Percentiles rank a stretch among this genome's conserved stretches.
phyloP scores from a whole-genome alignment of 805 yeast genomes.

The Huiozyma sinensis region DNA sequence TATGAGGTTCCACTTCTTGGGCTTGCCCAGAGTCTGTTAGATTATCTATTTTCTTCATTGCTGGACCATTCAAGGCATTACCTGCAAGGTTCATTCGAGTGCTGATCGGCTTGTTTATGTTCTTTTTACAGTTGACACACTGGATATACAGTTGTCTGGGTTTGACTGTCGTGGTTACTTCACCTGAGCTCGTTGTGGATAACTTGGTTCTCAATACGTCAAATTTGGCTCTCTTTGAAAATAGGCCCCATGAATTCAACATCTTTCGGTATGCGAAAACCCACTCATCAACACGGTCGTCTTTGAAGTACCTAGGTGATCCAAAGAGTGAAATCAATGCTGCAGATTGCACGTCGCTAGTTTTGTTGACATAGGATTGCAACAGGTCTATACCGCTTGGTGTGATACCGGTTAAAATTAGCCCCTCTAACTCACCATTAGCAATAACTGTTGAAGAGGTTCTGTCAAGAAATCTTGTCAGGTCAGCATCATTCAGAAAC shows the following conservation, averaged over 20 bases:
- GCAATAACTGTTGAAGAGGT: constrained; percentile 60
- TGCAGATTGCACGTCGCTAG: constrained; percentile 88
- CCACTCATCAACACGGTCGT: constrained; percentile 71
- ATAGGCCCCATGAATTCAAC: constrained; percentile 72
- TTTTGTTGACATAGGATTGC: constrained; percentile 79
- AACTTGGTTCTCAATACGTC: constrained; percentile 69
- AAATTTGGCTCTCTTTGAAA: constrained; percentile 69
- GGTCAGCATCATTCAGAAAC: constrained; percentile 69
- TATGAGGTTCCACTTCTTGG: constrained; percentile 10
- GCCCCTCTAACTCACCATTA: constrained; percentile 83
- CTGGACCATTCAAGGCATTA: neutral
- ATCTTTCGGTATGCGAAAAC: constrained; percentile 53
- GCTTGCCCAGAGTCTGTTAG: neutral
- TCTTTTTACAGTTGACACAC: constrained; percentile 74
- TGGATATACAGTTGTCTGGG: constrained; percentile 74
- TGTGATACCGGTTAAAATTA: constrained; percentile 85
- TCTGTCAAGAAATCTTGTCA: constrained; percentile 58
- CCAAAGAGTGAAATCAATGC: constrained; percentile 72
- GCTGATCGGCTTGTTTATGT: constrained; percentile 33
- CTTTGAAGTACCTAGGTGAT: constrained; percentile 72
- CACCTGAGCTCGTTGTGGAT: constrained; percentile 42
- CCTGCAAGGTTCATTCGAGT: neutral
- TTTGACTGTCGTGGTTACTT: constrained; percentile 36
- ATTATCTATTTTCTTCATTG: neutral
- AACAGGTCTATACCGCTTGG: constrained; percentile 70